phyloP scores from a whole-genome alignment of 768 basidiomycete species.

The Agrocybe praecox region DNA sequence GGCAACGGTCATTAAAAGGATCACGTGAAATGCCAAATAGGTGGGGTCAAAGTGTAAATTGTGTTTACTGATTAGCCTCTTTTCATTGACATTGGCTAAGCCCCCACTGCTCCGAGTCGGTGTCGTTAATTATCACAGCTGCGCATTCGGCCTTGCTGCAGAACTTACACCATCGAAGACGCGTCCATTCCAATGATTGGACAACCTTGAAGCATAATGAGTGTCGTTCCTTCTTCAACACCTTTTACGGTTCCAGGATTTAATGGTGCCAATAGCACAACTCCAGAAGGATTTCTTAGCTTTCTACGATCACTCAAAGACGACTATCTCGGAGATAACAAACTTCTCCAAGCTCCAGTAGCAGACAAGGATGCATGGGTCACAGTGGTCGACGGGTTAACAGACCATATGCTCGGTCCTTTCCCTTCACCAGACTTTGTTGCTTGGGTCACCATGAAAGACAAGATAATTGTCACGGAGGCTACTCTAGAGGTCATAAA shows the following conservation, averaged over 20 bases:
- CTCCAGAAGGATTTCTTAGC: constrained; percentile 40
- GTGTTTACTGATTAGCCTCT: no score
- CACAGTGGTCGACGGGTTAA: constrained; percentile 50
- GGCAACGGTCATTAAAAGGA: background rate
- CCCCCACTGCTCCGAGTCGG: no score
- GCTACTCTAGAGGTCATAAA: constrained; percentile 56
- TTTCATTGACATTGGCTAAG: no score
- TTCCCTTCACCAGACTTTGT: constrained; percentile 58
- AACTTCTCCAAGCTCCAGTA: constrained; percentile 30
- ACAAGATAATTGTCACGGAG: constrained; percentile 58
- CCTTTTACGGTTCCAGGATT: constrained; percentile 32
- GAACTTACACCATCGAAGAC: no score
- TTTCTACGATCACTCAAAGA: constrained; percentile 43
- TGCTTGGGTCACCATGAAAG: constrained; percentile 56
- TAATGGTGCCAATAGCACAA: constrained; percentile 25
- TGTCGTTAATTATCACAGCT: no score
- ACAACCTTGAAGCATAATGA: constrained; percentile 13
- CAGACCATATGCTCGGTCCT: constrained; percentile 52
- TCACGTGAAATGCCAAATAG: background rate
- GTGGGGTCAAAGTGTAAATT: background rate
- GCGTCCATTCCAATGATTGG: no score
- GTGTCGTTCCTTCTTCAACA: constrained; percentile 22
- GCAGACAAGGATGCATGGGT: constrained; percentile 45
- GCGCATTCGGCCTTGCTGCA: no score
- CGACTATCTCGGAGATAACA: constrained; percentile 35